phyloP scores from a whole-genome alignment of 805 yeast genomes.

The Monosporozyma solicola region DNA sequence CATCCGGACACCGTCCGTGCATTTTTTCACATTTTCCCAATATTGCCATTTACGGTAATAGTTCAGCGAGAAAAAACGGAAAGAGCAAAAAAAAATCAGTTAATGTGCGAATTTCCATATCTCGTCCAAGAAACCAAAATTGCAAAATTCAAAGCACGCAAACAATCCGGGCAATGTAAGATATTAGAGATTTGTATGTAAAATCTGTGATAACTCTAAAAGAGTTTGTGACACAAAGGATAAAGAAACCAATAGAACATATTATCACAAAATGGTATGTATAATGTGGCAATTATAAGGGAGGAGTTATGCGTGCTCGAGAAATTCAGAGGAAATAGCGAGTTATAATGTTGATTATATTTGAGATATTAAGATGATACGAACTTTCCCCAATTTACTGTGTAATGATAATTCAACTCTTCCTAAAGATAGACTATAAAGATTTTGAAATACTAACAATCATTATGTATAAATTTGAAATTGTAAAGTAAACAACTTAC shows the following conservation, averaged over 20 bases:
- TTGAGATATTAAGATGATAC: no score
- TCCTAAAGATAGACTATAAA: no score
- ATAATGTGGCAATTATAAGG: neutral
- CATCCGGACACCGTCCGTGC: no score
- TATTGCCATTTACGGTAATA: no score
- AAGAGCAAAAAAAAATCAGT: no score
- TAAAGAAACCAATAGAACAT: neutral
- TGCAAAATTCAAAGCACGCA: neutral
- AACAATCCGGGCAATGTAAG: neutral
- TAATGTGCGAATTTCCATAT: no score
- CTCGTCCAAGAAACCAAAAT: neutral
- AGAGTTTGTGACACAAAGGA: neutral
- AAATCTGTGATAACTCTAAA: neutral
- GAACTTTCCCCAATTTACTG: no score
- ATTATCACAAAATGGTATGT: neutral
- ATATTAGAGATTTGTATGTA: neutral
- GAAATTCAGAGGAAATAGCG: neutral
- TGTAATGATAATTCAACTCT: no score
- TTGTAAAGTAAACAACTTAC: neutral
- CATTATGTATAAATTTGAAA: neutral
- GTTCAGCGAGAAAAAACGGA: no score
- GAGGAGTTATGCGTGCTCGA: neutral
- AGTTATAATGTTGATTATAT: neutral
- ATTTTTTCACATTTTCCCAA: no score
- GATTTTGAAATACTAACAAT: neutral